Evolutionary conservation across 1,284 basidiomycete genomes (phyloP), one percentile per base, ranked within the genome.

Genomic region (Ustilago xerochloae): DNA sequence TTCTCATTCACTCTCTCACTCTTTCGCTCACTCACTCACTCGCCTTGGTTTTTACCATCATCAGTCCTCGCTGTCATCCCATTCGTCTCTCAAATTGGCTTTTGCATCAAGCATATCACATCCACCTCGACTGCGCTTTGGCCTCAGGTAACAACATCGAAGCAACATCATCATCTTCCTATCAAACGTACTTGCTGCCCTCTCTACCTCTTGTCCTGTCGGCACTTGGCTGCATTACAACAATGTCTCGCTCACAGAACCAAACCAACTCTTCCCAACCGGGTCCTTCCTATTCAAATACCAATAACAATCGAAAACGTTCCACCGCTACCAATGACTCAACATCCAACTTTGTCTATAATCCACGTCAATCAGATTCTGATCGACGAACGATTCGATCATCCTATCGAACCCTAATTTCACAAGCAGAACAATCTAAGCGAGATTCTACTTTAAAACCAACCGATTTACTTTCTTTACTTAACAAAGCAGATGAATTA

Each of bases 381-480:
- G 75, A 76, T 18, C 76, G 79, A 22, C 75, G 80, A 16, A 58
- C 70, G 26, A 58, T 82, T 1, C 66, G 79, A 1, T 58, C 65
- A 4, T 65, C 74, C 47, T 82, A 82, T 48, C 70, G 80, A 6
- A 32, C 57, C 15, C 71, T 82, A 38, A 73, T 81, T 24, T 69
- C 74, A 0, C 53, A 65, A 6, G 72, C 75, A 0, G 77, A 80
- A 26, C 62, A 68, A 38, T 66, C 53, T 2, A 63, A 66, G 29
- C 63, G 58, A 30, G 70, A 68, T 32, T 59, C 64, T 3, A 49
- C 56, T 3, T 61, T 67, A 32, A 67, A 63, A 22, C 64, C 70
- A 5, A 16, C 39, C 1, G 49, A 63, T n/a, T 61, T 73, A 13
- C 56, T 67, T 15, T 39, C 50, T 2, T 48, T 73, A 13, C 61